Evolutionary conservation across 2,329 filamentous ascomycete species (phyloP).

Genomic region (Penicillium palitans): DNA sequence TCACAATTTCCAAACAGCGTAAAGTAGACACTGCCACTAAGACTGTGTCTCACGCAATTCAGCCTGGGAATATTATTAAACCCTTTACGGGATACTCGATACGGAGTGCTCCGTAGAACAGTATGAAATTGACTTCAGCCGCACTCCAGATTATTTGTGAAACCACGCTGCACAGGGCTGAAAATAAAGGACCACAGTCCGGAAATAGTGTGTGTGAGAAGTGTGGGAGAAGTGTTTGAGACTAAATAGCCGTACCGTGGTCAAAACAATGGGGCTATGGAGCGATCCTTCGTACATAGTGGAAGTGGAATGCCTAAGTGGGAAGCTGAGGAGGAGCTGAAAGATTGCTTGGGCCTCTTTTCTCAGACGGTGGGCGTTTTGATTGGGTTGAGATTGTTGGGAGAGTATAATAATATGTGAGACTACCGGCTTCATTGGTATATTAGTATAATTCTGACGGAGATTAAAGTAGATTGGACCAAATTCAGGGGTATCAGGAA

Average conservation of each 20-base stretch:
- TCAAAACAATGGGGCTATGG: conserved; percentile 3
- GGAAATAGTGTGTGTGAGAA: neutral
- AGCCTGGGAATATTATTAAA: conserved; percentile 1
- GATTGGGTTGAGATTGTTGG: neutral
- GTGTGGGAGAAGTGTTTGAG: neutral
- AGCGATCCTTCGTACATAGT: neutral
- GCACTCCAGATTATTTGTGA: neutral
- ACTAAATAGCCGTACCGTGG: conserved; percentile 1
- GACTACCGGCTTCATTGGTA: neutral
- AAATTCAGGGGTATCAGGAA: conserved; percentile 1
- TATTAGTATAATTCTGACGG: neutral
- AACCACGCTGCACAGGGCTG: neutral
- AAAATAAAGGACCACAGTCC: neutral
- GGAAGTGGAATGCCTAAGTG: neutral
- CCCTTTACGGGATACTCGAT: neutral
- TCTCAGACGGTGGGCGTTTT: neutral
- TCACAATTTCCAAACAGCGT: conserved; percentile 15
- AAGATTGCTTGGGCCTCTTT: neutral
- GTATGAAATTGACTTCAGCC: neutral
- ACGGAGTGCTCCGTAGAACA: neutral
- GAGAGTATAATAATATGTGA: neutral
- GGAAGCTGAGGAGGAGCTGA: neutral
- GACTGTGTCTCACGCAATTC: neutral
- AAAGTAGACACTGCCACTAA: neutral
- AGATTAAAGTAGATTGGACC: neutral